phyloP scores from a whole-genome alignment of 75 land plant genomes.

The Pinus albicaulis region DNA sequence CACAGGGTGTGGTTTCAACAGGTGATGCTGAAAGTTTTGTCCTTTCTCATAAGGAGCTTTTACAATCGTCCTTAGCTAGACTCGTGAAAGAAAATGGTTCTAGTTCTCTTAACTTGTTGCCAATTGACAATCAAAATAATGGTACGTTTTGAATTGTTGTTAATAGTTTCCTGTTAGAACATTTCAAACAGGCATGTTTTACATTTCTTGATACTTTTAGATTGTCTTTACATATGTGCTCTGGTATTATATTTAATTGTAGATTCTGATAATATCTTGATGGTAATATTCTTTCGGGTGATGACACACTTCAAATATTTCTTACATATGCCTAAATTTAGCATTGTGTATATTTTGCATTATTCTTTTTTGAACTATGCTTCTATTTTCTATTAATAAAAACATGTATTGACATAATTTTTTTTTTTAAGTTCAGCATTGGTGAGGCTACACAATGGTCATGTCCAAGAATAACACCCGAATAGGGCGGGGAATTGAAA shows the following conservation, averaged over 20 bases:
- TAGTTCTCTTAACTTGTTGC: conserved; percentile 44
- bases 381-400: too few relatives aligned
- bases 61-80: conserved; percentile 58
- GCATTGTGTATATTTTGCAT: too few relatives aligned
- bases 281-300: not conserved
- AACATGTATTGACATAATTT: too few relatives aligned
- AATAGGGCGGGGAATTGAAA: too few relatives aligned
- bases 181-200: not conserved
- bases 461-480: too few relatives aligned
- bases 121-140: conserved; percentile 17
- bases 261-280: not conserved
- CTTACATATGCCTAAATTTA: too few relatives aligned
- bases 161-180: not conserved
- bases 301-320: not conserved
- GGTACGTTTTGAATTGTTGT: conserved; percentile 20
- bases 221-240: not conserved
- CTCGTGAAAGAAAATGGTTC: conserved; percentile 52
- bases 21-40: conserved; percentile 78
- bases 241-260: not conserved
- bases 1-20: conserved; percentile 40
- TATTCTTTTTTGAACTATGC: too few relatives aligned
- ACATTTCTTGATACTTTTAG: not conserved
- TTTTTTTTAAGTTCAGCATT: too few relatives aligned
- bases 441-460: too few relatives aligned
- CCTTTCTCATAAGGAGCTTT: conserved; percentile 32